Base-by-base conservation (phyloP, 2,329 filamentous ascomycete species). In the Fusarium virguliforme region DNA sequence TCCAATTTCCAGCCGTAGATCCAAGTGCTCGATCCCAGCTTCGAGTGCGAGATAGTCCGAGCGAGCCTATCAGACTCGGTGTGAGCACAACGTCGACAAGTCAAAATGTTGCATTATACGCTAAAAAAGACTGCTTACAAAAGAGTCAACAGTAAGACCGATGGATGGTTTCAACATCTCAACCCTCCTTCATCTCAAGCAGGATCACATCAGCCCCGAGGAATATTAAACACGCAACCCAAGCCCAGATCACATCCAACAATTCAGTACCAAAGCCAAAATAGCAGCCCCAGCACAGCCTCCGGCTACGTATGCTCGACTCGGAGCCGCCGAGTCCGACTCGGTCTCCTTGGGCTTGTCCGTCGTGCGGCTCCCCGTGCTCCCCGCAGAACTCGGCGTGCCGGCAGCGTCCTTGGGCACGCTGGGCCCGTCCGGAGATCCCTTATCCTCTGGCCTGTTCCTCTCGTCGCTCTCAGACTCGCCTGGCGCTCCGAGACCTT, bases 11-110 rank as follows among this genome's bases (percentile, higher is more conserved):
- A 3, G 34, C 32, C 32, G 13, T 26, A 32, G 35, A 38, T 28
- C 48, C 15, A 56, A 32, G 24, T 8, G 28, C 37, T 55, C 13
- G 28, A 56, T 56, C 53, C 24, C 12, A 22, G 22, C 6, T 56
- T 9, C 37, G 6, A 41, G 54, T 34, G 26, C 26, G 37, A 43
- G 2, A 28, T 6, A 57, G 54, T 57, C 54, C 54, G 54, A 57
- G 26, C 37, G 37, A 38, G n/a, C 54, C 54, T 41, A 57, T 57
- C 37, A 55, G 24, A 4, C 4, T n/a, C 43, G 28, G n/a, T 24
- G 28, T 48, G 4, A n/a, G 24, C 43, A 48, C 24, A 8, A 48
- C 15, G 26, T n/a, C 4, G 4, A 5, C 24, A 48, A n/a, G 13
- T 9, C 13, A 46, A n/a, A 48, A n/a, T 28, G 24, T 4, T 48